Percentiles rank a stretch among this genome's conserved stretches.
phyloP scores from a whole-genome alignment of 2,329 filamentous ascomycete genomes.

The Berkeleyomyces basicola region DNA sequence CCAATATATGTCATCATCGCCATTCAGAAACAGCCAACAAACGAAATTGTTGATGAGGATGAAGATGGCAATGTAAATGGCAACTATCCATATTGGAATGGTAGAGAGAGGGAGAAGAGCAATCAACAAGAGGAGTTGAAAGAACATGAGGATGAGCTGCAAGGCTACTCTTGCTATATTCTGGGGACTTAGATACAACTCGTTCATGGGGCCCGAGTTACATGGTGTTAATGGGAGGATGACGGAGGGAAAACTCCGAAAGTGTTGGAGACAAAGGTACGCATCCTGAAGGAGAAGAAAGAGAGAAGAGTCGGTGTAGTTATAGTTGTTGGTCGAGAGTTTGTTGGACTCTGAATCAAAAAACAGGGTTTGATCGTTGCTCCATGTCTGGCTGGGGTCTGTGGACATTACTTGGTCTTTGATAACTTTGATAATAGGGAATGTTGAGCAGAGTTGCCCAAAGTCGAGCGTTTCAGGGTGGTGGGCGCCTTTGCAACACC shows the following conservation, averaged over 20 bases:
- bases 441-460: too few species aligned
- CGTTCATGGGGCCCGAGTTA: conserved; percentile 39
- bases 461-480: too few species aligned
- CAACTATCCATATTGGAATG: conserved; percentile 33
- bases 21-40: conserved; percentile 34
- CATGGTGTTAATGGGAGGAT: conserved; percentile 39
- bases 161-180: conserved; percentile 42
- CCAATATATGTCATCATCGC: conserved; percentile 29
- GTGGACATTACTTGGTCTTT: not conserved
- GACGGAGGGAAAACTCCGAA: conserved; percentile 43
- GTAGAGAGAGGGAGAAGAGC: conserved; percentile 34
- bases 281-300: conserved; percentile 24
- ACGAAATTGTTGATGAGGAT: conserved; percentile 34
- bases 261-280: conserved; percentile 25
- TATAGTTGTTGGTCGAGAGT: conserved; percentile 40
- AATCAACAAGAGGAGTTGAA: conserved; percentile 45
- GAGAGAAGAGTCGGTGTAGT: conserved; percentile 40
- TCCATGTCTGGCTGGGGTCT: not conserved
- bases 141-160: conserved; percentile 39
- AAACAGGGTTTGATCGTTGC: conserved; percentile 27
- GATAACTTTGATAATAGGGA: too few species aligned
- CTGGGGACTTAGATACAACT: conserved; percentile 40
- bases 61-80: conserved; percentile 26
- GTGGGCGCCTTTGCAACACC: too few species aligned
- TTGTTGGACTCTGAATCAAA: conserved; percentile 43